Base-by-base conservation (phyloP, 306 rosid species). In the Vachellia collinsii region DNA sequence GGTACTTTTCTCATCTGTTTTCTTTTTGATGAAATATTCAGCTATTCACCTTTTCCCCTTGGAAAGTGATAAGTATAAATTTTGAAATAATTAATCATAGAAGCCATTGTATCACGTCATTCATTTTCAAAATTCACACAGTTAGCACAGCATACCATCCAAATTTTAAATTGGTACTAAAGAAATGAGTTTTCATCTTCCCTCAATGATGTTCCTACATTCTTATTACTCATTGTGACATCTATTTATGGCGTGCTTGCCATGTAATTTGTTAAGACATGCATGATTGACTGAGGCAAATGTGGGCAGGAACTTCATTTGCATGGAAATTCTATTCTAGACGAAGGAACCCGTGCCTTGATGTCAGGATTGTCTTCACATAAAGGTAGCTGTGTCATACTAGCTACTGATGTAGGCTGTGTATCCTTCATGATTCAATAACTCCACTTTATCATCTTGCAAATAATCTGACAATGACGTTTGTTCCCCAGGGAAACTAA, bases 301-400 rank as follows among this genome's bases (percentile, higher is more conserved):
- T 80, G 36, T 76, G 83, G 51, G 39, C 90, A 95, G 99, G 98
- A 91, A 72, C 97, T 95, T 86, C 92, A 95, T 87, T 80, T 95
- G 87, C 94, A 95, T 79, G 99, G 99, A 81, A 95, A 95, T 87
- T 90, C 97, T 79, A 89, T 95, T 75, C 97, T 98, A 48, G 99
- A 95, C 78, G 99, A 95, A 88, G 99, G 99, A 75, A 84, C 83
- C 78, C 87, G 90, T 56, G 94, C 97, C 79, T 87, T 95, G 86
- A 87, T 90, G 85, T 81, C 91, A 58, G 97, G 94, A 68, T 85
- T 95, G 86, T 84, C 92, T 54, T 77, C 77, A 29, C 89, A 90
- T 83, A 95, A 88, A 93, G 98, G 99, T 95, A 77, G 56, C 44
- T 75, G 76, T 72, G 34, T 65, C 73, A 61, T 82, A 20, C 61